These are phyloP conservation scores for Niveomyces coronatus DNA, from an alignment of 2,329 filamentous ascomycete genomes.

Conservation along the genomic window DNA sequence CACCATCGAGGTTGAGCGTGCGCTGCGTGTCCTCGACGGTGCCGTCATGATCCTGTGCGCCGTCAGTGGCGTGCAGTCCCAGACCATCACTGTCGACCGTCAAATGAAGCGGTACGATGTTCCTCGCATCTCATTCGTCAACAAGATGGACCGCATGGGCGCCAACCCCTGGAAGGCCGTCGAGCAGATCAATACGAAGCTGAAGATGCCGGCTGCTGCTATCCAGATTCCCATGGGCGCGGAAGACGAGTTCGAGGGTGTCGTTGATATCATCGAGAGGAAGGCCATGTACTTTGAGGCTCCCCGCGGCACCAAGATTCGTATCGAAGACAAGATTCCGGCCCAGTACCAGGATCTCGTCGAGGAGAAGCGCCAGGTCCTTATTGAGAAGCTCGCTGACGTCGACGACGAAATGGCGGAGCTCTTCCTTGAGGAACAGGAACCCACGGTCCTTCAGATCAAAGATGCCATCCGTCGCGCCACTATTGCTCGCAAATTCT, in stretches of 20 bases:
- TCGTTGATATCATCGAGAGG: slow-evolving; percentile 89
- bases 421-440: slow-evolving; percentile 79
- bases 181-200: slow-evolving; percentile 94
- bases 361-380: slow-evolving; percentile 68
- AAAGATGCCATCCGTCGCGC: slow-evolving; percentile 85
- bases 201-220: slow-evolving; percentile 85
- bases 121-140: slow-evolving; percentile 89
- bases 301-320: slow-evolving; percentile 64
- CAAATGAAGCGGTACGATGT: slow-evolving; percentile 99
- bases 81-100: slow-evolving; percentile 95
- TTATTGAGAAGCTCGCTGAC: slow-evolving; percentile 93
- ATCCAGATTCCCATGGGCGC: slow-evolving; percentile 89
- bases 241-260: slow-evolving; percentile 85
- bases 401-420: slow-evolving; percentile 98
- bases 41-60: slow-evolving; percentile 98
- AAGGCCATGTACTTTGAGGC: slow-evolving; percentile 90
- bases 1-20: slow-evolving; percentile 95
- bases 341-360: slow-evolving; percentile 66
- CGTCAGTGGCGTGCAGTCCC: slow-evolving; percentile 91
- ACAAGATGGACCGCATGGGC: slow-evolving; percentile 99
- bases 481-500: slow-evolving; percentile 84
- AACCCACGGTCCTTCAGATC: slow-evolving; percentile 71
- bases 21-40: slow-evolving; percentile 86
- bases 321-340: slow-evolving; percentile 71
- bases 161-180: slow-evolving; percentile 97